A percentile compares a stretch with the other conserved stretches of the same genome.
phyloP scores from a whole-genome alignment of 1,139 yeast species.

The Arxiozyma heterogenica region DNA sequence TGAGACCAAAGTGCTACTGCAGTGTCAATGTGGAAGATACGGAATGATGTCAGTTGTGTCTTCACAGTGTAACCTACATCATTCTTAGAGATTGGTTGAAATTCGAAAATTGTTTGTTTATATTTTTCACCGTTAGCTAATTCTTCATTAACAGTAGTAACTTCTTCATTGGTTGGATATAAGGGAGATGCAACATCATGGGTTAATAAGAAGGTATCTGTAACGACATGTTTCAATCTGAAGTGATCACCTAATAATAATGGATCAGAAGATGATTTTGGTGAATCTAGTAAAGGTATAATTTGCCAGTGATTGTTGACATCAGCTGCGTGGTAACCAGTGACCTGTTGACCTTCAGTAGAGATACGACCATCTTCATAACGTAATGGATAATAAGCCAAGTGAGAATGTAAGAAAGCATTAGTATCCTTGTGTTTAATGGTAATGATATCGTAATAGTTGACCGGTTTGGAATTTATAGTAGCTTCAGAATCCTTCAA shows the following conservation, averaged over 20 bases:
- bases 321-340: conserved; percentile 56
- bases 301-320: conserved; percentile 80
- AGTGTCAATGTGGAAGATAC: conserved; percentile 73
- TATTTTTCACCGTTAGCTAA: conserved; percentile 46
- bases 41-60: conserved; percentile 61
- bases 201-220: conserved; percentile 70
- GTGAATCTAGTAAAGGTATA: conserved; percentile 48
- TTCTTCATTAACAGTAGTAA: conserved; percentile 62
- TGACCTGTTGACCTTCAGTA: conserved; percentile 91
- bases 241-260: conserved; percentile 56
- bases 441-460: conserved; percentile 69
- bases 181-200: conserved; percentile 98
- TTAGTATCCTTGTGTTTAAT: conserved; percentile 69
- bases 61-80: conserved; percentile 44
- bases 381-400: conserved; percentile 67
- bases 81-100: conserved; percentile 53
- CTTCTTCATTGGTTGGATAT: conserved; percentile 83
- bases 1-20: conserved; percentile 95
- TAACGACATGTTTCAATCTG: conserved; percentile 73
- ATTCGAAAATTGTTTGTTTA: conserved; percentile 71
- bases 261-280: conserved; percentile 37
- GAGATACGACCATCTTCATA: conserved; percentile 96
- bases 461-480: conserved; percentile 57
- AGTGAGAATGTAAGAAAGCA: conserved; percentile 75
- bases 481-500: conserved; percentile 76